Evolutionary conservation across 805 yeast species (phyloP).

Genomic region (Myxozyma melibiosi): DNA sequence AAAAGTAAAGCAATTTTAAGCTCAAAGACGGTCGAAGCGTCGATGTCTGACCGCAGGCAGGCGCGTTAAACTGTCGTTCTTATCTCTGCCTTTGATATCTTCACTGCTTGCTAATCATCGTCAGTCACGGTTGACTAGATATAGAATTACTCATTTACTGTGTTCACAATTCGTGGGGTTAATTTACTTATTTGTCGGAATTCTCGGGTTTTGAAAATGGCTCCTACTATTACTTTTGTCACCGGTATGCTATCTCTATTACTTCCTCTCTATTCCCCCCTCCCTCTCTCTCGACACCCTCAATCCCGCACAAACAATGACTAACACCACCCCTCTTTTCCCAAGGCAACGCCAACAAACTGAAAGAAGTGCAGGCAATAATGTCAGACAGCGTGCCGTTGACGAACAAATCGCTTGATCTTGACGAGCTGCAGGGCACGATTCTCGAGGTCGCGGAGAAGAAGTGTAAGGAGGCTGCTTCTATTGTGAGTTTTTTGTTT

Average conservation of each 20-base stretch:
- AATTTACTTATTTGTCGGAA: neutral
- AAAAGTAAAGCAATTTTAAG: too few species aligned
- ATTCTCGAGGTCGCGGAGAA: constrained; percentile 77
- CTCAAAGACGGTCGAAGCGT: too few species aligned
- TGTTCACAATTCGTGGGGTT: neutral
- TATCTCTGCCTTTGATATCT: too few species aligned
- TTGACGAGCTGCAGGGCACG: constrained; percentile 90
- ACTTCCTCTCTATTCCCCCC: too few species aligned
- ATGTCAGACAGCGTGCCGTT: constrained; percentile 51
- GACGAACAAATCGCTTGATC: constrained; percentile 68
- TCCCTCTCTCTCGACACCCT: too few species aligned
- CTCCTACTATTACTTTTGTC: constrained; percentile 59
- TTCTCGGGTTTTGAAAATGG: constrained; percentile 6
- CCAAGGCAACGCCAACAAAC: constrained; percentile 85
- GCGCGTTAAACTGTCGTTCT: too few species aligned
- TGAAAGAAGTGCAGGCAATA: constrained; percentile 79
- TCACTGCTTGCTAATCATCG: too few species aligned
- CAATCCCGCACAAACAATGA: constrained; percentile 68
- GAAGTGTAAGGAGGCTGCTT: constrained; percentile 77
- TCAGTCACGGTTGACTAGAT: too few species aligned
- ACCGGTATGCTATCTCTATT: constrained; percentile 87
- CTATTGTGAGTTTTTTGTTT: constrained; percentile 42
- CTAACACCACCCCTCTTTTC: constrained; percentile 46
- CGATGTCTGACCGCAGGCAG: too few species aligned
- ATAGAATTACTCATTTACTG: too few species aligned